Evolutionary conservation across 1,284 basidiomycete genomes (phyloP).

Genomic region (Sporisorium reilianum): DNA sequence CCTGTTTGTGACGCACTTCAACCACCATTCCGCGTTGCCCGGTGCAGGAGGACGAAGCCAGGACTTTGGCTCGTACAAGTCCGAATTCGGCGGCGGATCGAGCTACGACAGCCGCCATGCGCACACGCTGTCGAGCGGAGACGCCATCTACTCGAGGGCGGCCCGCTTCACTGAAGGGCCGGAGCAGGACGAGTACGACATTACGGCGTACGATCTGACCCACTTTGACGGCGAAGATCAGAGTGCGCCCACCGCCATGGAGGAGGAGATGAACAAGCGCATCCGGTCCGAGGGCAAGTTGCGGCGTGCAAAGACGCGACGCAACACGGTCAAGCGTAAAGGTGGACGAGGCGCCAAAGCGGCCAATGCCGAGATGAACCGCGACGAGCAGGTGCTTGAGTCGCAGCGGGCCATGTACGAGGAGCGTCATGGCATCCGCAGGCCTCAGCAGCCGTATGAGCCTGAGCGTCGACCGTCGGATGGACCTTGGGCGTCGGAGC

Average conservation of each 20-base stretch:
- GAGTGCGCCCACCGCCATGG: slow-evolving; percentile 74
- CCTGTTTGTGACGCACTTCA: slow-evolving; percentile 76
- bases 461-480: slow-evolving; percentile 21
- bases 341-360: slow-evolving; percentile 33
- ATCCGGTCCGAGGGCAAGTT: slow-evolving; percentile 79
- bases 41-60: slow-evolving; percentile 8
- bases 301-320: slow-evolving; percentile 73
- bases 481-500: slow-evolving; percentile 11
- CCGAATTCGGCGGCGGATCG: slow-evolving; percentile 11
- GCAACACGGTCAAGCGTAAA: slow-evolving; percentile 48
- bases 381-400: slow-evolving; percentile 43
- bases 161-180: slow-evolving; percentile 68
- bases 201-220: slow-evolving; percentile 78
- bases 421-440: slow-evolving; percentile 28
- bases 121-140: slow-evolving; percentile 13
- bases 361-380: slow-evolving; percentile 19
- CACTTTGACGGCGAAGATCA: slow-evolving; percentile 85
- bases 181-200: slow-evolving; percentile 71
- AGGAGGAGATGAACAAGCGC: slow-evolving; percentile 75
- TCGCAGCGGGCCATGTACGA: slow-evolving; percentile 53
- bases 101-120: slow-evolving; percentile 18
- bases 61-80: slow-evolving; percentile 11
- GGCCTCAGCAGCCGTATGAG: slow-evolving; percentile 18
- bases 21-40: slow-evolving; percentile 45
- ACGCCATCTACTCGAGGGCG: slow-evolving; percentile 19